Conservation (phyloP, 257 asterid species). For the Ajuga chamaepitys region DNA sequence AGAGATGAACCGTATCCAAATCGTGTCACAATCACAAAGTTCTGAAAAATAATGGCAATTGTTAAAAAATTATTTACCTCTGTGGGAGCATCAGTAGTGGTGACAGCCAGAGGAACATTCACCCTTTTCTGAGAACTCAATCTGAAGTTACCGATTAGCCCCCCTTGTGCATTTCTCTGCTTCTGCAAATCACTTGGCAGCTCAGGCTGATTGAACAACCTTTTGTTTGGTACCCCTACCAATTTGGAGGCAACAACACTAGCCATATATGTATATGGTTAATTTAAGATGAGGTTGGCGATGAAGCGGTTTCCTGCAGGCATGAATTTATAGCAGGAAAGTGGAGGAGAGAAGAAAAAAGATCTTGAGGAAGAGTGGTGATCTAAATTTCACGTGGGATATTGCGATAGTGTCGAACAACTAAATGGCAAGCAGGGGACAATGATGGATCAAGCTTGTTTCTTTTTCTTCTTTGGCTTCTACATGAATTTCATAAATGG, state of each 20-base stretch:
- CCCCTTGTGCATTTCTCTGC: slow-evolving; percentile 3
- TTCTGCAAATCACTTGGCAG: not conserved
- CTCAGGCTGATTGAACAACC: not conserved
- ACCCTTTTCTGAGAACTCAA: not conserved
- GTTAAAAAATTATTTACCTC: slow-evolving; percentile 3
- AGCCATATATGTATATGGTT: slow-evolving; percentile 11
- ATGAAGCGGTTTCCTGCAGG: not conserved
- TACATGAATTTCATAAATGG: too few species aligned
- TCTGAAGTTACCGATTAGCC: not conserved
- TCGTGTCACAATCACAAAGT: too few species aligned
- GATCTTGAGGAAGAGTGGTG: not conserved
- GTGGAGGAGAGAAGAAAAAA: not conserved
- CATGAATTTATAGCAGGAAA: not conserved
- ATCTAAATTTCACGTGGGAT: too few species aligned
- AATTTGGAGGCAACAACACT: slow-evolving; percentile 7
- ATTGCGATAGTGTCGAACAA: too few species aligned
- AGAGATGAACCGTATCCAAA: too few species aligned
- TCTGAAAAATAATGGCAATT: too few species aligned
- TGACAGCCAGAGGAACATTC: slow-evolving; percentile 16
- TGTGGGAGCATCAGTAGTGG: slow-evolving; percentile 17
- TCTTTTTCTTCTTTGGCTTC: too few species aligned
- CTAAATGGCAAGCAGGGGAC: too few species aligned
- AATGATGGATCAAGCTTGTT: too few species aligned
- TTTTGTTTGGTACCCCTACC: slow-evolving; percentile 11
- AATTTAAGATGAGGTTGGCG: not conserved